These are phyloP conservation scores for Spatholobus suberectus DNA, from an alignment of 306 rosid species.

Conservation along the genomic window DNA sequence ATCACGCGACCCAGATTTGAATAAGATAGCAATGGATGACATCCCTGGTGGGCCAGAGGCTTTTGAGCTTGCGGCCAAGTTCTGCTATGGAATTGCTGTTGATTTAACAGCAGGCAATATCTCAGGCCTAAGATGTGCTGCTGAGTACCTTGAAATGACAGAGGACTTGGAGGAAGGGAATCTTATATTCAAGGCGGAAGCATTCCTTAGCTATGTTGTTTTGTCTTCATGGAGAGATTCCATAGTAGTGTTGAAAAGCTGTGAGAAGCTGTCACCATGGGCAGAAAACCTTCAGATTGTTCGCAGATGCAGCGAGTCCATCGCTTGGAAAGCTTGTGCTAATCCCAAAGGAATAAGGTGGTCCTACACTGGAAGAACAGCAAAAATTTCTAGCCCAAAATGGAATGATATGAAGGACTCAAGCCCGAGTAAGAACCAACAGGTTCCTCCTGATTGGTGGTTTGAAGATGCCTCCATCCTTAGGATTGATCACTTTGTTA, in stretches of 20 bases:
- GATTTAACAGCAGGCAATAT: constrained; percentile 95
- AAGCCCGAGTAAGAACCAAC: constrained; percentile 81
- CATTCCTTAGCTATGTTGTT: constrained; percentile 95
- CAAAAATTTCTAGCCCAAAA: constrained; percentile 72
- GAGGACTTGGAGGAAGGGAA: constrained; percentile 98
- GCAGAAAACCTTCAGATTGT: constrained; percentile 95
- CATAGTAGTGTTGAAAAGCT: constrained; percentile 87
- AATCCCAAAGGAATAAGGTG: constrained; percentile 96
- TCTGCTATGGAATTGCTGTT: constrained; percentile 92
- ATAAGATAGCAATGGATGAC: constrained; percentile 76
- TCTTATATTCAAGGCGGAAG: constrained; percentile 96
- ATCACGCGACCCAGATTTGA: constrained; percentile 66
- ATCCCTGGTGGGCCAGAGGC: constrained; percentile 92
- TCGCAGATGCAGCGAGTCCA: constrained; percentile 93
- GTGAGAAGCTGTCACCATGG: constrained; percentile 97
- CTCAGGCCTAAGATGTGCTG: constrained; percentile 95
- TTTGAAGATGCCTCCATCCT: constrained; percentile 92
- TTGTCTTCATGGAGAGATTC: constrained; percentile 98
- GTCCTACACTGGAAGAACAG: constrained; percentile 84
- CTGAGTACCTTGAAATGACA: constrained; percentile 96
- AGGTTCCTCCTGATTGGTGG: constrained; percentile 99
- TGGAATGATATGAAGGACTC: constrained; percentile 86
- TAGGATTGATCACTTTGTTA: constrained; percentile 92
- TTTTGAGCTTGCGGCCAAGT: constrained; percentile 88
- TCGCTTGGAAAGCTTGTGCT: constrained; percentile 99